phyloP scores from a whole-genome alignment of 148 eudicot species.

The Hydrangea macrophylla region DNA sequence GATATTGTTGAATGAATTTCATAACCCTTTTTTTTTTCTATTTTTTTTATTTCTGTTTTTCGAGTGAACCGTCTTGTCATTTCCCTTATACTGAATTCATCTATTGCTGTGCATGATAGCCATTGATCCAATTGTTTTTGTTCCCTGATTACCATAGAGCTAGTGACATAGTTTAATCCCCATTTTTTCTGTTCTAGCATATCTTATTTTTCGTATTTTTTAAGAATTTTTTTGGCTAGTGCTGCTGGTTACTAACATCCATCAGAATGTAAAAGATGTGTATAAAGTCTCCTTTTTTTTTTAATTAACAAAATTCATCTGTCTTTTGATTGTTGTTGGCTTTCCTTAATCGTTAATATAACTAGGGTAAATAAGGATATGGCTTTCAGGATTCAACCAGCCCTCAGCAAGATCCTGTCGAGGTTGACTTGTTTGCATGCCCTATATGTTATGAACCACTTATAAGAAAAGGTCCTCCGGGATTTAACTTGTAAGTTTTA shows the following conservation, averaged over 20 bases:
- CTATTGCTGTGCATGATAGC: too few relatives aligned
- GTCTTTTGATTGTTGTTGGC: neutral
- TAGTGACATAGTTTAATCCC: too few relatives aligned
- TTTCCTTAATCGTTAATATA: neutral
- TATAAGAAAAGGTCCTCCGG: constrained; percentile 73
- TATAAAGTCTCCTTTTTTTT: too few relatives aligned
- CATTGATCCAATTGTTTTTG: too few relatives aligned
- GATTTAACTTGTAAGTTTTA: constrained; percentile 80
- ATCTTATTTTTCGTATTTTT: neutral
- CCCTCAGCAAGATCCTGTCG: constrained; percentile 23
- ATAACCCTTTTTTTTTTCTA: too few relatives aligned
- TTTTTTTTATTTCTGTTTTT: too few relatives aligned
- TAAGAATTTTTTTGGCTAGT: neutral
- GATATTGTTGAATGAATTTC: too few relatives aligned
- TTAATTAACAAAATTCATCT: neutral
- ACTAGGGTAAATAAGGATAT: neutral
- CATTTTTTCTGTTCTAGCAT: too few relatives aligned
- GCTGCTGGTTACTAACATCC: constrained; percentile 10
- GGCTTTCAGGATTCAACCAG: constrained; percentile 38
- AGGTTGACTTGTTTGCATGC: constrained; percentile 66
- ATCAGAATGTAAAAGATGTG: constrained; percentile 17
- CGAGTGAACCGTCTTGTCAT: too few relatives aligned
- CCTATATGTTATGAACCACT: constrained; percentile 82
- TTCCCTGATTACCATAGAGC: too few relatives aligned
- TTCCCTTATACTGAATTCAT: too few relatives aligned